Evolutionary conservation across 176 grass and related monocot species (phyloP).

Genomic region (Elaeis guineensis): DNA sequence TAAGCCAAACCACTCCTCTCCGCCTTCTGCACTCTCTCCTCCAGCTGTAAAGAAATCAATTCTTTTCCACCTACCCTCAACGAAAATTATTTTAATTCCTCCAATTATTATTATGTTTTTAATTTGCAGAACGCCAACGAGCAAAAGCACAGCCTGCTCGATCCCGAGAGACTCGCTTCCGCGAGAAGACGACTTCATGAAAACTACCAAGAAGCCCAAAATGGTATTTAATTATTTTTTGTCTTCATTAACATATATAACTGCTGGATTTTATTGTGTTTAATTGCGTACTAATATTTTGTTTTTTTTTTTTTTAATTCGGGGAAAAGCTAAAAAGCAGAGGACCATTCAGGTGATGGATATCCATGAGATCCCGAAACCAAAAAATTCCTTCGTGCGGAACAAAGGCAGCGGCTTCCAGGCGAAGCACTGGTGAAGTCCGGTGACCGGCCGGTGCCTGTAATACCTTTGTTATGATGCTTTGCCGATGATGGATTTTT

Average conservation of each 20-base stretch:
- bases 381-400: constrained; percentile 45
- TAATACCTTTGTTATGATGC: too few species aligned
- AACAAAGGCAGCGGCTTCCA: constrained; percentile 30
- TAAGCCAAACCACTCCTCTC: constrained; percentile 20
- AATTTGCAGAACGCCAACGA: constrained; percentile 30
- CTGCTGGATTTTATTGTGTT: too few species aligned
- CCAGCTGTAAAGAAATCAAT: constrained; percentile 19
- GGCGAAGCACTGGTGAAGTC: constrained; percentile 37
- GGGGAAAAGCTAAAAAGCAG: constrained; percentile 56
- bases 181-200: constrained; percentile 77
- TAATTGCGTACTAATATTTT: too few species aligned
- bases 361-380: constrained; percentile 70
- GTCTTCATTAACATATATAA: too few species aligned
- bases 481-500: too few species aligned
- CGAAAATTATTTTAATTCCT: too few species aligned
- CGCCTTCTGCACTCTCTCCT: constrained; percentile 27
- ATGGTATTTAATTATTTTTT: constrained; percentile 23
- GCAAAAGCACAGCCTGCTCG: constrained; percentile 28
- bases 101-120: too few species aligned
- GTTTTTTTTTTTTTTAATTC: not conserved
- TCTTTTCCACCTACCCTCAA: too few species aligned
- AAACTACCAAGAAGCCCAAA: constrained; percentile 79
- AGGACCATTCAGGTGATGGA: constrained; percentile 77
- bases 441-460: not conserved
- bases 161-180: constrained; percentile 42